Evolutionary conservation across 73 alveolate genomes (phyloP).

Genomic region (Symbiodinium pilosum): DNA sequence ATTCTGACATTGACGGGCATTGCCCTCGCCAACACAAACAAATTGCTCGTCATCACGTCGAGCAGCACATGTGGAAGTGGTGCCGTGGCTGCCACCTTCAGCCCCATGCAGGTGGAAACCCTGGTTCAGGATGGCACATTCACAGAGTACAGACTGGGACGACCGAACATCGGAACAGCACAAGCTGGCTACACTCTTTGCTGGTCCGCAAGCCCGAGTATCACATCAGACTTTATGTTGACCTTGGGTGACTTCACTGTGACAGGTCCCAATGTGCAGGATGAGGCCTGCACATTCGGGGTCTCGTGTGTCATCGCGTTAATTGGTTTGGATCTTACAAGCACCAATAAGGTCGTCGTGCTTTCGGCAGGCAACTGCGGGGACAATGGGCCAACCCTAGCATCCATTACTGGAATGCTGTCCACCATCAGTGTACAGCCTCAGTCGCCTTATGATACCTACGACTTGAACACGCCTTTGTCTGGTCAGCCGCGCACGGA

Average conservation of each 20-base stretch:
- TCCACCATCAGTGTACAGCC: slow-evolving; percentile 4
- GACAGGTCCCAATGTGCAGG: slow-evolving; percentile 88
- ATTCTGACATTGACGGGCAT: slow-evolving; percentile 57
- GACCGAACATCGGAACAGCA: slow-evolving; percentile 79
- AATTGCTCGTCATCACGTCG: slow-evolving; percentile 24
- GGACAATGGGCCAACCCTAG: slow-evolving; percentile 70
- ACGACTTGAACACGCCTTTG: slow-evolving; percentile 49
- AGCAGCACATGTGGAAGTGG: slow-evolving; percentile 54
- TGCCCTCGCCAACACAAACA: slow-evolving; percentile 70
- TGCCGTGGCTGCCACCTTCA: slow-evolving; percentile 62
- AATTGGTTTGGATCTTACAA: slow-evolving; percentile 23
- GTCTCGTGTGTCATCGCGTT: slow-evolving; percentile 40
- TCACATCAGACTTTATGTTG: slow-evolving; percentile 27
- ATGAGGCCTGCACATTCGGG: slow-evolving; percentile 84
- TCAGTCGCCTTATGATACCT: slow-evolving; percentile 55
- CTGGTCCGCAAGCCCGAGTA: slow-evolving; percentile 55
- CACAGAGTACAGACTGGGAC: slow-evolving; percentile 81
- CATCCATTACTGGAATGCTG: slow-evolving; percentile 80
- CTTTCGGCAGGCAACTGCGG: slow-evolving; percentile 82
- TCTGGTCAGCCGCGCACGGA: slow-evolving; percentile 81
- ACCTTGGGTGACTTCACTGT: slow-evolving; percentile 77
- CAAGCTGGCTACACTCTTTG: slow-evolving; percentile 60
- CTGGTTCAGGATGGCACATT: slow-evolving; percentile 71
- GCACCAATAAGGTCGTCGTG: slow-evolving; percentile 67
- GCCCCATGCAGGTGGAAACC: slow-evolving; percentile 81